These are phyloP conservation scores for Penicillium atrosanguineum DNA, from an alignment of 495 filamentous ascomycete genomes.

Conservation along the genomic window DNA sequence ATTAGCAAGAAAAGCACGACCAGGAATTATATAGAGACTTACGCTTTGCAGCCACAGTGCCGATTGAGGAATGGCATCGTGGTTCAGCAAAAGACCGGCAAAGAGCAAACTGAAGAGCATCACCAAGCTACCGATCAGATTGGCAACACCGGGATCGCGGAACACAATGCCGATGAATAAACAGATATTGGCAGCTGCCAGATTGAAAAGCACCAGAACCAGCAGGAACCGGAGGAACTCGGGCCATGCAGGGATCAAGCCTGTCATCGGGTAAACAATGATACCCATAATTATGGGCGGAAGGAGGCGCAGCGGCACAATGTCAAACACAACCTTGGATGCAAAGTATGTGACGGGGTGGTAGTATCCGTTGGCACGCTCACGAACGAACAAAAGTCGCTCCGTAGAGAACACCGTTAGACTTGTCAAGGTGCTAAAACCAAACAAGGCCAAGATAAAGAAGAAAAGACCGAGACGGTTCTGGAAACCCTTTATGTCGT, in stretches of 20 bases:
- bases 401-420: slow-evolving; percentile 93
- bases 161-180: slow-evolving; percentile 96
- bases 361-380: slow-evolving; percentile 97
- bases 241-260: slow-evolving; percentile 76
- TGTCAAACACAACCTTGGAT: slow-evolving; percentile 92
- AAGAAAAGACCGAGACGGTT: slow-evolving; percentile 98
- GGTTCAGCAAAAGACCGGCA: slow-evolving; percentile 88
- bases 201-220: slow-evolving; percentile 90
- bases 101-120: slow-evolving; percentile 98
- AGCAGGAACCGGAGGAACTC: slow-evolving; percentile 91
- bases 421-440: slow-evolving; percentile 92
- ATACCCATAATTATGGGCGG: slow-evolving; percentile 95
- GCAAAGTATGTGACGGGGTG: slow-evolving; percentile 95
- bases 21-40: slow-evolving; percentile 26
- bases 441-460: slow-evolving; percentile 93
- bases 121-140: slow-evolving; percentile 89
- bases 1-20: neutral
- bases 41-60: slow-evolving; percentile 86
- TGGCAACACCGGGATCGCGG: slow-evolving; percentile 88
- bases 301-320: slow-evolving; percentile 88
- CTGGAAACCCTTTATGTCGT: slow-evolving; percentile 96
- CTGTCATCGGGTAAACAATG: slow-evolving; percentile 98
- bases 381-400: slow-evolving; percentile 86
- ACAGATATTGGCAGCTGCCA: slow-evolving; percentile 88
- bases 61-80: slow-evolving; percentile 80